These are phyloP conservation scores for Coemansia sp. DNA, from an alignment of 192 early-diverging fungal genomes.

Conservation along the genomic window DNA sequence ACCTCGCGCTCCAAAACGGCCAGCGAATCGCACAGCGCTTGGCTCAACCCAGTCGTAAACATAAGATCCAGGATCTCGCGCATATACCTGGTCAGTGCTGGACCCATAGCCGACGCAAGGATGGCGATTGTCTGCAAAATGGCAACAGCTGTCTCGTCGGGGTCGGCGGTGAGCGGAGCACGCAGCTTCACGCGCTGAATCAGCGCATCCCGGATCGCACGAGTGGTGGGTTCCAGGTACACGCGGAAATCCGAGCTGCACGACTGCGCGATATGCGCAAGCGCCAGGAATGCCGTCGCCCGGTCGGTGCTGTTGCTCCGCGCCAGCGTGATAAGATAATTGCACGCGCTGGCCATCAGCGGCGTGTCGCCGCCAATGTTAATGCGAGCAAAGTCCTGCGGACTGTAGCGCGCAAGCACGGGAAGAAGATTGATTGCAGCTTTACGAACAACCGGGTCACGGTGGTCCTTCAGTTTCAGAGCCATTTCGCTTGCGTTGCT, in stretches of 20 bases:
- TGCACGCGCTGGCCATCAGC: conserved; percentile 73
- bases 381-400: conserved; percentile 59
- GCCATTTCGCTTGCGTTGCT: conserved; percentile 74
- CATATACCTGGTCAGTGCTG: conserved; percentile 83
- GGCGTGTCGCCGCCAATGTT: conserved; percentile 50
- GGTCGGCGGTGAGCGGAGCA: conserved; percentile 9
- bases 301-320: conserved; percentile 60
- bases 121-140: conserved; percentile 85
- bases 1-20: conserved; percentile 79
- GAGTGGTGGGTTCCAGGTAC: conserved; percentile 76
- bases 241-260: conserved; percentile 76
- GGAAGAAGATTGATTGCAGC: conserved; percentile 87
- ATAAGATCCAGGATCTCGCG: conserved; percentile 87
- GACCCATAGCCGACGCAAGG: conserved; percentile 88
- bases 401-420: conserved; percentile 76
- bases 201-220: conserved; percentile 76
- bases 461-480: conserved; percentile 72
- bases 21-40: conserved; percentile 78
- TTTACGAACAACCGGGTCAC: conserved; percentile 74
- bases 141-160: conserved; percentile 61
- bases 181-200: conserved; percentile 55
- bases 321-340: conserved; percentile 73
- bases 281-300: conserved; percentile 73
- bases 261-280: conserved; percentile 82
- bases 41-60: conserved; percentile 85